Conservation (phyloP, 2,329 filamentous ascomycete species). For the Arthrobotrys sphaeroides region DNA sequence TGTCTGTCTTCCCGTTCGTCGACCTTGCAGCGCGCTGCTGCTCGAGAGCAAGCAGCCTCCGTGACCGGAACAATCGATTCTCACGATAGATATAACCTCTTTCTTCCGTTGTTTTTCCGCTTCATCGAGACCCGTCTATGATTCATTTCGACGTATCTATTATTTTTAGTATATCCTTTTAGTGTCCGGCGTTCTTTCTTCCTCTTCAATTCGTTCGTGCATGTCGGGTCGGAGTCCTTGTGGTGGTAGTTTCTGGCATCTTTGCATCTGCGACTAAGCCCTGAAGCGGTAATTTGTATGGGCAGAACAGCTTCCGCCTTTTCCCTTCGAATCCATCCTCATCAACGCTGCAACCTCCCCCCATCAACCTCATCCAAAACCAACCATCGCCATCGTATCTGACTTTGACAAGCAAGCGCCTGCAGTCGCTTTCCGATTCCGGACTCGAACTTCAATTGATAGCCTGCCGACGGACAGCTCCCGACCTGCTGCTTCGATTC, state of each 20-base stretch:
- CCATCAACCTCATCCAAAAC: background rate
- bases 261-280: constrained; percentile 12
- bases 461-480: constrained; percentile 16
- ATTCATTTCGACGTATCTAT: constrained; percentile 31
- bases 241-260: constrained; percentile 15
- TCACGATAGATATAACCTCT: constrained; percentile 1
- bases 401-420: constrained; percentile 26
- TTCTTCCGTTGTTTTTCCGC: background rate
- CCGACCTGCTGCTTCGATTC: constrained; percentile 9
- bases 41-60: constrained; percentile 19
- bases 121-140: constrained; percentile 16
- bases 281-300: constrained; percentile 53
- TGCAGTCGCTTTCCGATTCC: constrained; percentile 24
- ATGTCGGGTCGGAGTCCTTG: constrained; percentile 23
- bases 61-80: constrained; percentile 31
- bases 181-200: constrained; percentile 35
- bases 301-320: constrained; percentile 24
- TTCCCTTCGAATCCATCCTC: too few species aligned
- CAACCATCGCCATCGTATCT: background rate
- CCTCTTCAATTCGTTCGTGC: background rate
- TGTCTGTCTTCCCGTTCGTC: constrained; percentile 11
- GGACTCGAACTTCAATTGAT: constrained; percentile 40
- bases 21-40: constrained; percentile 47
- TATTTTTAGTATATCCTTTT: constrained; percentile 37
- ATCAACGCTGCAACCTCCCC: constrained; percentile 1